Evolutionary conservation across 1,139 yeast genomes (phyloP).

Genomic region (Yamadazyma blattariae): DNA sequence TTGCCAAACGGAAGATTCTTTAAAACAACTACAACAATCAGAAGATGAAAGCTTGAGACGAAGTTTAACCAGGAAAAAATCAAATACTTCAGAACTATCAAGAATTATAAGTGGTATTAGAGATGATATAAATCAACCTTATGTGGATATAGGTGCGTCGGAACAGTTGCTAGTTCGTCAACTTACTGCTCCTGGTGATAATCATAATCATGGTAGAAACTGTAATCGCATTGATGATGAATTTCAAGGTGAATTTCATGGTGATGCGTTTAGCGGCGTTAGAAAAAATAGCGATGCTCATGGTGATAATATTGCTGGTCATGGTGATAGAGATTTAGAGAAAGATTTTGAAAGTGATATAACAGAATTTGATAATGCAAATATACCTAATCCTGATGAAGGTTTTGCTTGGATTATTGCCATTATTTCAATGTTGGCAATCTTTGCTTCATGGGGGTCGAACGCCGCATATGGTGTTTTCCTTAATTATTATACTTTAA

Average conservation of each 20-base stretch:
- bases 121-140: slow-evolving; percentile 27
- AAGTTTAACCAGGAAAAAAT: slow-evolving; percentile 4
- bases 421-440: slow-evolving; percentile 44
- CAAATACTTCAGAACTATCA: slow-evolving; percentile 25
- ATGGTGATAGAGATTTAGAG: slow-evolving; percentile 1
- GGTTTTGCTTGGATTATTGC: slow-evolving; percentile 74
- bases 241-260: no score
- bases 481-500: slow-evolving; percentile 49
- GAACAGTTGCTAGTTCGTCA: slow-evolving; percentile 16
- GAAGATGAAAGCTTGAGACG: no score
- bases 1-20: no score
- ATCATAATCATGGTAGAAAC: no score
- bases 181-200: slow-evolving; percentile 1
- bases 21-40: no score
- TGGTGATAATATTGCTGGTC: background rate
- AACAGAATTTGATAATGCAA: slow-evolving; percentile 13
- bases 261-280: no score
- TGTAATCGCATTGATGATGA: no score
- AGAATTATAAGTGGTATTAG: slow-evolving; percentile 29
- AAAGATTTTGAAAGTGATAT: slow-evolving; percentile 10
- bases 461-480: slow-evolving; percentile 71
- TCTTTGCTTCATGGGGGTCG: slow-evolving; percentile 71
- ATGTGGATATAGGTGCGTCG: slow-evolving; percentile 18
- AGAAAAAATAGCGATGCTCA: no score
- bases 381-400: slow-evolving; percentile 57